Conservation (phyloP, 2,329 filamentous ascomycete genomes). For the Nemania serpens region DNA sequence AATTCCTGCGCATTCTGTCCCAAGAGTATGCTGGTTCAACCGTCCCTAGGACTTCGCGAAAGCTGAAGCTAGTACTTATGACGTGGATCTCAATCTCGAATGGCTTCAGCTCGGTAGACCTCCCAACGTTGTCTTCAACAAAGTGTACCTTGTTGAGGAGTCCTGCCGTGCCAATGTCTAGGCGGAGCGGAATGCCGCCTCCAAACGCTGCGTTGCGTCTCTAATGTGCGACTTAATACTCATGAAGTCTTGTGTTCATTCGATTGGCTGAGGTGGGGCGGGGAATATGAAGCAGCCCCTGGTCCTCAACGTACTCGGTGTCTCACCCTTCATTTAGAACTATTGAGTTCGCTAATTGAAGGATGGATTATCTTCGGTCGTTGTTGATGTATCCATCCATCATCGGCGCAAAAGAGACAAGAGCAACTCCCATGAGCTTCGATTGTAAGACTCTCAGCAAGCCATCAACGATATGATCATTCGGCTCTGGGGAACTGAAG, state of each 20-base stretch:
- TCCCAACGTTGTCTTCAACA: background rate
- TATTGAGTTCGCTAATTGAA: background rate
- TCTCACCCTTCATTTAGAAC: background rate
- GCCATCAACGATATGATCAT: background rate
- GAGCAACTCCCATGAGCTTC: background rate
- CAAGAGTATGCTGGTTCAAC: background rate
- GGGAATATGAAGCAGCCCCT: background rate
- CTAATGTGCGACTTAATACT: background rate
- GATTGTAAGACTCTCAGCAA: background rate
- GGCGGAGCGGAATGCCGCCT: background rate
- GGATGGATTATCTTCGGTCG: background rate
- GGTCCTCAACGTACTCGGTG: background rate
- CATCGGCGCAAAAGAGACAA: background rate
- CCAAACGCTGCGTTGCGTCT: background rate
- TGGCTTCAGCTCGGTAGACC: background rate
- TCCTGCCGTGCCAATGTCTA: background rate
- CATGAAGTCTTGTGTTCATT: background rate
- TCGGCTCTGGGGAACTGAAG: background rate
- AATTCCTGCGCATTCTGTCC: background rate
- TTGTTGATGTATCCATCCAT: background rate
- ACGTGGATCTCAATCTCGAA: background rate
- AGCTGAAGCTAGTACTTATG: background rate
- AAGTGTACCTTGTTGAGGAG: background rate
- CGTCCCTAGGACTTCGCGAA: background rate
- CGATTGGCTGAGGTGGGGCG: background rate